These are phyloP conservation scores for Aspergillus caelatus DNA, from an alignment of 2,329 filamentous ascomycete species.

Conservation along the genomic window DNA sequence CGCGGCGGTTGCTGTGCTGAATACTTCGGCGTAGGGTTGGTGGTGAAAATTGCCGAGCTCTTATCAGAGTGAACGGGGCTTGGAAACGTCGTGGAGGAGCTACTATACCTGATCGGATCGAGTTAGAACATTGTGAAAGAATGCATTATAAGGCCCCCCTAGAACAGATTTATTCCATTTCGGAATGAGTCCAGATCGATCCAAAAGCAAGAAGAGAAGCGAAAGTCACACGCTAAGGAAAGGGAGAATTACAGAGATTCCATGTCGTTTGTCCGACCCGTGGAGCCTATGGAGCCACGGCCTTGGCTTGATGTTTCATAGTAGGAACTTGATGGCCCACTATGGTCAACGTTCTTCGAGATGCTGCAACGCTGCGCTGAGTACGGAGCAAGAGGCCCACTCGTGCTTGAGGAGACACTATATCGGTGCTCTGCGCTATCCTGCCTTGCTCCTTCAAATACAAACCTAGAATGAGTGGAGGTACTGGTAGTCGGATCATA, in stretches of 20 bases:
- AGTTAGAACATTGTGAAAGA: slow-evolving; percentile 20
- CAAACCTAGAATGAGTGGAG: slow-evolving; percentile 18
- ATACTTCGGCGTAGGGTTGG: slow-evolving; percentile 15
- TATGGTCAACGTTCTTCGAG: slow-evolving; percentile 19
- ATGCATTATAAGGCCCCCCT: neutral
- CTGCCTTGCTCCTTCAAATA: slow-evolving; percentile 19
- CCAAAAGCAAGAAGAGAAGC: neutral
- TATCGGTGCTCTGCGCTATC: slow-evolving; percentile 28
- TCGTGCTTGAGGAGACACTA: slow-evolving; percentile 24
- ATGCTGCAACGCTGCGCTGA: slow-evolving; percentile 23
- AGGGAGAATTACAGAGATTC: slow-evolving; percentile 35
- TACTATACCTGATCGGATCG: slow-evolving; percentile 27
- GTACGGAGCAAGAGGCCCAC: slow-evolving; percentile 20
- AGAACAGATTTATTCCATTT: neutral
- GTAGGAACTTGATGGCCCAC: slow-evolving; percentile 18
- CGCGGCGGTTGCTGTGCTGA: slow-evolving; percentile 19
- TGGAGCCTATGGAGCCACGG: slow-evolving; percentile 28
- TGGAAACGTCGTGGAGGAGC: slow-evolving; percentile 29
- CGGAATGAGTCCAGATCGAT: neutral
- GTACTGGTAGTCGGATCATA: slow-evolving; percentile 24
- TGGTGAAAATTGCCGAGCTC: slow-evolving; percentile 21
- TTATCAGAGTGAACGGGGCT: slow-evolving; percentile 35
- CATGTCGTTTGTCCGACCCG: slow-evolving; percentile 30
- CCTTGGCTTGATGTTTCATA: slow-evolving; percentile 27
- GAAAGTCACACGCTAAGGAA: slow-evolving; percentile 10